Conservation (phyloP, 768 basidiomycete genomes). For the Mycena amicta region DNA sequence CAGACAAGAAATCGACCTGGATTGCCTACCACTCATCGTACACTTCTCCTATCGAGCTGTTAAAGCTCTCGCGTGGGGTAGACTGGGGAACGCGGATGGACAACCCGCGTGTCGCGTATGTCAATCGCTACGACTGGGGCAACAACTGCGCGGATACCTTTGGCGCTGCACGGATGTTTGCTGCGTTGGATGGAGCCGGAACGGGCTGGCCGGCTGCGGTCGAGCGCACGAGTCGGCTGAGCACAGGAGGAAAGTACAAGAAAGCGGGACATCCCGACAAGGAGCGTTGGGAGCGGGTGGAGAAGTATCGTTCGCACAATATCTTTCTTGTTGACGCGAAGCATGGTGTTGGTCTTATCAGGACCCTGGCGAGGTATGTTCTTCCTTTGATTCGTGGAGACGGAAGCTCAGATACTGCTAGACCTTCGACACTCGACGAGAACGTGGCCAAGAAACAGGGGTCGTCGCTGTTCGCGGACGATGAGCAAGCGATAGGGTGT, state of each 20-base stretch:
- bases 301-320: neutral
- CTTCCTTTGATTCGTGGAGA: too few species aligned
- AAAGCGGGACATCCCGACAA: constrained; percentile 10
- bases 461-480: constrained; percentile 1
- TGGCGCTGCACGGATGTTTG: constrained; percentile 6
- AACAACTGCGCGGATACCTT: neutral
- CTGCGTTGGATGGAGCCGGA: constrained; percentile 7
- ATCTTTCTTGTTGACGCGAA: constrained; percentile 16
- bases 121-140: constrained; percentile 21
- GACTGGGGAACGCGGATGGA: constrained; percentile 1
- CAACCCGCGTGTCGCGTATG: constrained; percentile 9
- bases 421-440: constrained; percentile 13
- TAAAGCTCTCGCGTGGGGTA: constrained; percentile 7
- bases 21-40: constrained; percentile 19
- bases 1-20: constrained; percentile 8
- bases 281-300: constrained; percentile 13
- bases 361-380: constrained; percentile 13
- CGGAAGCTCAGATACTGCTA: neutral
- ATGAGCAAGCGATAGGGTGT: constrained; percentile 11
- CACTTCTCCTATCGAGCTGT: constrained; percentile 10
- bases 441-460: neutral
- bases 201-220: constrained; percentile 19
- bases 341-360: constrained; percentile 5
- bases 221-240: constrained; percentile 1
- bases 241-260: neutral